Conservation (phyloP, 2,329 filamentous ascomycete species). For the Penicillium janthinellum region DNA sequence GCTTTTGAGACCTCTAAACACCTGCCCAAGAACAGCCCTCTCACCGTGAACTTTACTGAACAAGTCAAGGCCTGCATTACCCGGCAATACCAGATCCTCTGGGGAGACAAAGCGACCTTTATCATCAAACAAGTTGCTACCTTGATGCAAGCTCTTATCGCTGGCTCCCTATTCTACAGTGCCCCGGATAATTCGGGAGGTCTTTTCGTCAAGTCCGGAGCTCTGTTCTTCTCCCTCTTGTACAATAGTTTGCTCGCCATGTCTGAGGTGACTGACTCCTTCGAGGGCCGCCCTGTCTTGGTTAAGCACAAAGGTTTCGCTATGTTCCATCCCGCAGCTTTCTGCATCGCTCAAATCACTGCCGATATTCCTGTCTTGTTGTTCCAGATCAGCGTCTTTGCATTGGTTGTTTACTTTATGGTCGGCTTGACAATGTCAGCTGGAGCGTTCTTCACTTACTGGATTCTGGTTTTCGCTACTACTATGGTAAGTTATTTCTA, state of each 20-base stretch:
- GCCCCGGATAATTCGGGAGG: conserved; percentile 60
- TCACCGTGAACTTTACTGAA: conserved; percentile 57
- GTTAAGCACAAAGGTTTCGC: conserved; percentile 62
- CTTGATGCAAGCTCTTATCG: conserved; percentile 62
- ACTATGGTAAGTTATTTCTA: conserved; percentile 49
- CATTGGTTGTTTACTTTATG: conserved; percentile 66
- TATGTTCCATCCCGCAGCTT: conserved; percentile 57
- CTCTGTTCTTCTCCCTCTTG: conserved; percentile 65
- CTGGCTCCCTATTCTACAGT: conserved; percentile 69
- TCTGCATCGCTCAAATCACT: conserved; percentile 47
- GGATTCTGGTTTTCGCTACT: conserved; percentile 54
- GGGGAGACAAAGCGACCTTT: conserved; percentile 66
- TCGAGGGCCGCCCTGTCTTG: conserved; percentile 60
- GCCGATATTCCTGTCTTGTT: conserved; percentile 59
- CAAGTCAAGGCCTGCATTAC: conserved; percentile 61
- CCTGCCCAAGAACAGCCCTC: conserved; percentile 56
- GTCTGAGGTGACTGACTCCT: conserved; percentile 67
- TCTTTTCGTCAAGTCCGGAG: conserved; percentile 65
- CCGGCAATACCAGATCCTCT: conserved; percentile 67
- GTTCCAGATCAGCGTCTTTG: conserved; percentile 62
- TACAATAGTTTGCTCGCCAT: conserved; percentile 65
- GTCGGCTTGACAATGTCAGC: conserved; percentile 57
- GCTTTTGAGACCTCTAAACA: conserved; percentile 57
- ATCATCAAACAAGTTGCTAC: conserved; percentile 63
- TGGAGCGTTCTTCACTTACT: conserved; percentile 63